Percentiles rank a stretch among this genome's conserved stretches.
phyloP scores from a whole-genome alignment of 352 stramenopile genomes.

The Ophiocytium majus region DNA sequence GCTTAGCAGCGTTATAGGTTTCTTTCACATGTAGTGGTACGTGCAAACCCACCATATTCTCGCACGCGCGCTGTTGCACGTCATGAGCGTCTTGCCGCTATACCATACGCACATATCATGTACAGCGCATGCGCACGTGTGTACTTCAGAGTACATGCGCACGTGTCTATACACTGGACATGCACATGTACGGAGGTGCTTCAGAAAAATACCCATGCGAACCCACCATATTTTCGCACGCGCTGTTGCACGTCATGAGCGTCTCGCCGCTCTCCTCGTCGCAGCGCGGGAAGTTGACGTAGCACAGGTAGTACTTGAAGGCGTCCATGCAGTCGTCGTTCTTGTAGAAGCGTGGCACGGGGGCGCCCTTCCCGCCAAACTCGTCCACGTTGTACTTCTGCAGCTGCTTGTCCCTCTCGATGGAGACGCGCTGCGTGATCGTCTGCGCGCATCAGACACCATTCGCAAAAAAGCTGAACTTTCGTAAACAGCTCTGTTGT shows the following conservation, averaged over 20 bases:
- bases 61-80: background rate
- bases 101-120: too few relatives aligned
- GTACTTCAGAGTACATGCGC: too few relatives aligned
- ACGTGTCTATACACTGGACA: too few relatives aligned
- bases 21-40: too few relatives aligned
- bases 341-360: constrained; percentile 66
- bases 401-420: constrained; percentile 36
- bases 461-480: too few relatives aligned
- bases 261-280: constrained; percentile 68
- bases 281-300: constrained; percentile 81
- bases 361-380: constrained; percentile 38
- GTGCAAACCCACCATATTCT: background rate
- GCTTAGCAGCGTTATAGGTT: too few relatives aligned
- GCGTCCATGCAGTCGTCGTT: constrained; percentile 78
- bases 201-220: too few relatives aligned
- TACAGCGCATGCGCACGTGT: too few relatives aligned
- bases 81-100: too few relatives aligned
- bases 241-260: constrained; percentile 75
- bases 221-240: constrained; percentile 77
- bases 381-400: constrained; percentile 37
- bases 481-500: too few relatives aligned
- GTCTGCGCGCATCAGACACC: background rate
- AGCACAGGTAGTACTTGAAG: constrained; percentile 82
- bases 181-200: too few relatives aligned
- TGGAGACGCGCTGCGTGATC: constrained; percentile 26